Evolutionary conservation across 2,329 filamentous ascomycete genomes (phyloP).

Genomic region (Aspergillus texensis): DNA sequence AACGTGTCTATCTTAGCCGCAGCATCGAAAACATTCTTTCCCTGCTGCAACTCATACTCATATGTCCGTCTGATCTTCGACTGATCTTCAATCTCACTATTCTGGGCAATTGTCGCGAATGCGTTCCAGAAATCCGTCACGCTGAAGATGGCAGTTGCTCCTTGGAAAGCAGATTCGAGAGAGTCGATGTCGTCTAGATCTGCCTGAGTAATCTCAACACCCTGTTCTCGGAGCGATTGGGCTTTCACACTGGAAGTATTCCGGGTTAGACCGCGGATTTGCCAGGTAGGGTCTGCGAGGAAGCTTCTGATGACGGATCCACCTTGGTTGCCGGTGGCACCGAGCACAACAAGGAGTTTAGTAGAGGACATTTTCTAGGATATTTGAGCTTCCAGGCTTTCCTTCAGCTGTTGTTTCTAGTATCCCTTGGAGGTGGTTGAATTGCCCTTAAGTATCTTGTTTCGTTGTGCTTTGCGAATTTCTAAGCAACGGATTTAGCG

Average conservation of each 20-base stretch:
- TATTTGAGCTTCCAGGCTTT: background rate
- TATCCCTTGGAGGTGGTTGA: background rate
- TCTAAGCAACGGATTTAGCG: background rate
- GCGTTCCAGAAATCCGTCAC: conserved; percentile 37
- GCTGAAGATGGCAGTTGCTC: conserved; percentile 43
- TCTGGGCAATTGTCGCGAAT: conserved; percentile 23
- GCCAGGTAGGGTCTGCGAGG: conserved; percentile 16
- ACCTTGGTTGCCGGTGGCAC: conserved; percentile 36
- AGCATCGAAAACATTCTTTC: conserved; percentile 41
- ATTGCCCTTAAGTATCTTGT: background rate
- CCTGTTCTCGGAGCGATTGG: conserved; percentile 30
- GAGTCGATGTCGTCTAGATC: conserved; percentile 37
- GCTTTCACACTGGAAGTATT: conserved; percentile 42
- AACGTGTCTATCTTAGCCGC: conserved; percentile 36
- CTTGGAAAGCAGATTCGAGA: conserved; percentile 39
- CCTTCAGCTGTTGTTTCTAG: background rate
- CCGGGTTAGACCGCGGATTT: conserved; percentile 42
- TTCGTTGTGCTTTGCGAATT: no score
- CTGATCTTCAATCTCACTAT: conserved; percentile 18
- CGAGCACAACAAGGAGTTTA: conserved; percentile 32
- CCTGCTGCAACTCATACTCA: conserved; percentile 38
- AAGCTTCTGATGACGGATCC: conserved; percentile 23
- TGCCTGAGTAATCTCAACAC: conserved; percentile 42
- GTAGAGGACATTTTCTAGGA: conserved; percentile 5
- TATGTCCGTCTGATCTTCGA: conserved; percentile 2